Evolutionary conservation across 163 green algal genomes (phyloP), one percentile per base, ranked within the genome.

Genomic region (Scenedesmus sp.): DNA sequence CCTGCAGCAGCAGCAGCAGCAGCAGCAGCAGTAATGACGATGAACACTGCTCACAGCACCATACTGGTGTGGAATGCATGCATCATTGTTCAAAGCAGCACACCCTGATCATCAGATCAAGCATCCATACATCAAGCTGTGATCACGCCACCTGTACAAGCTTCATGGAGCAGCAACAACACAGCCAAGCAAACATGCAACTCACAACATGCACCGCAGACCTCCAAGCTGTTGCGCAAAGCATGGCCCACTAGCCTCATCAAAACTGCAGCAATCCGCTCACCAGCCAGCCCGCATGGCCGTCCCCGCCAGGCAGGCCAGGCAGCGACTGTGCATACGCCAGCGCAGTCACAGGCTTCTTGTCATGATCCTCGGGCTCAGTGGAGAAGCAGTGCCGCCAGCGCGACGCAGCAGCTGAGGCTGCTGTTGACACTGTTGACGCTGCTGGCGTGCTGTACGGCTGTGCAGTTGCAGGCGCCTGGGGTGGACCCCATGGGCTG

Each of bases 271-370:
- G 70, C 70, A 79, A 9, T 9, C 1, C 18, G 60, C 81, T 12
- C 66, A 97, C 86, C 3, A 97, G 92, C 94, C 94, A 97, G 34
- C 95, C 95, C 57, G 90, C 89, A 85, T 95, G 94, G 82, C 93
- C 94, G 70, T 96, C 94, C 6, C 93, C 94, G 57, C 93, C 90
- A 67, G 94, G 94, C 88, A 96, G 92, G 8, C 93, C 93, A 84
- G 84, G 92, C 84, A 95, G 91, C 88, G 76, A 67, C 57, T 88
- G 92, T n/a, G 62, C 67, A 74, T 95, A 93, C 3, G 91, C 92
- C 88, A 93, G 82, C 18, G 89, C 89, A 5, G 70, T 52, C 10
- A 96, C 88, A 1, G 88, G 2, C 16, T 91, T 59, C 4, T 82
- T 62, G 89, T 91, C 93, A 89, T 96, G 95, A 60, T 96, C 91